Evolutionary conservation across 768 basidiomycete genomes (phyloP).

Genomic region (Panaeolus cyanescens): DNA sequence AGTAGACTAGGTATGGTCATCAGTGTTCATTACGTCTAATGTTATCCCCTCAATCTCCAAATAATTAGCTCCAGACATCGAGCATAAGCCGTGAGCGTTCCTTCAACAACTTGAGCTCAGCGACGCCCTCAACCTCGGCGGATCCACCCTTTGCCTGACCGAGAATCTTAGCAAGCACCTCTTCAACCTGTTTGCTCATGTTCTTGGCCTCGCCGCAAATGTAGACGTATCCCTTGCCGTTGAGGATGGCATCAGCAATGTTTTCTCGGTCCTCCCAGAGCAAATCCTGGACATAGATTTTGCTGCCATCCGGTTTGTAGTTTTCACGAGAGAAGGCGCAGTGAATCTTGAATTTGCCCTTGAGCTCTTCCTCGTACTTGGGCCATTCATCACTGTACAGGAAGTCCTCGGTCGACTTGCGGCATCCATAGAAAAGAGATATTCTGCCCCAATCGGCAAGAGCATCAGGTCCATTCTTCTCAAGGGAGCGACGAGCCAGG

Average conservation of each 20-base stretch:
- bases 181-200: conserved; percentile 97
- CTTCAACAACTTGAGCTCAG: conserved; percentile 94
- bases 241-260: conserved; percentile 86
- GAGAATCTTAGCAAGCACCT: conserved; percentile 78
- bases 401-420: conserved; percentile 86
- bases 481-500: conserved; percentile 89
- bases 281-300: conserved; percentile 99
- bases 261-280: conserved; percentile 85
- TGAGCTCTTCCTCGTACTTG: conserved; percentile 79
- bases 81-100: conserved; percentile 86
- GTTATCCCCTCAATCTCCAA: background rate
- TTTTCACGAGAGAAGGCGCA: conserved; percentile 90
- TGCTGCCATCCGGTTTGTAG: conserved; percentile 88
- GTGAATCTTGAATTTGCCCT: conserved; percentile 89
- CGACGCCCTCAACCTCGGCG: conserved; percentile 83
- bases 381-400: conserved; percentile 97
- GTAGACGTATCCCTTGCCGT: conserved; percentile 96
- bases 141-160: conserved; percentile 94
- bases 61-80: conserved; percentile 82
- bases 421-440: conserved; percentile 95
- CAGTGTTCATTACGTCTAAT: conserved; percentile 2
- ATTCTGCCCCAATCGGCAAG: conserved; percentile 96
- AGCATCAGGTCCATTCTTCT: conserved; percentile 93
- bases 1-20: conserved; percentile 3
- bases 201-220: conserved; percentile 96